Evolutionary conservation across 352 stramenopile genomes (phyloP).

Genomic region (Globisporangium spinosum): DNA sequence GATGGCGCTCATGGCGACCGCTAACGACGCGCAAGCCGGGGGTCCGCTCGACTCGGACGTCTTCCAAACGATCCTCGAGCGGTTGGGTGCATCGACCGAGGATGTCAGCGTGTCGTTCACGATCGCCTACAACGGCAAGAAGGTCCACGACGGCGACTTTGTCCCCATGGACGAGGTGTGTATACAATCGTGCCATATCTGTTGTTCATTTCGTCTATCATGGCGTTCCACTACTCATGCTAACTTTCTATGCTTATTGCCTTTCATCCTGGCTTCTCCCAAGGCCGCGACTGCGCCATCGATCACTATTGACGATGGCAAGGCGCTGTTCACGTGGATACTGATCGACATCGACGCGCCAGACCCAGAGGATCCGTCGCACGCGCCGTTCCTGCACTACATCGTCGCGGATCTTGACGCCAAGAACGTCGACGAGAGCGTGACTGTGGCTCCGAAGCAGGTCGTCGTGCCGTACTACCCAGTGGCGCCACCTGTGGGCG

Average conservation of each 20-base stretch:
- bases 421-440: too few relatives aligned
- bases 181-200: background rate
- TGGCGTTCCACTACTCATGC: background rate
- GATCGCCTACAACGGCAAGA: slow-evolving; percentile 25
- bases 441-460: background rate
- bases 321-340: slow-evolving; percentile 49
- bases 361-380: slow-evolving; percentile 38
- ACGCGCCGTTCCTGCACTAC: slow-evolving; percentile 71
- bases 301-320: slow-evolving; percentile 25
- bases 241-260: background rate
- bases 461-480: slow-evolving; percentile 59
- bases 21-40: background rate
- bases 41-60: slow-evolving; percentile 12
- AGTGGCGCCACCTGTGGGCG: slow-evolving; percentile 44
- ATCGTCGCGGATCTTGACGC: slow-evolving; percentile 38
- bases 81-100: slow-evolving; percentile 3
- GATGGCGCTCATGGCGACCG: slow-evolving; percentile 5
- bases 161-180: slow-evolving; percentile 36
- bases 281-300: slow-evolving; percentile 23
- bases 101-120: slow-evolving; percentile 15
- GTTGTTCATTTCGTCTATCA: background rate
- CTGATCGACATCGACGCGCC: slow-evolving; percentile 73
- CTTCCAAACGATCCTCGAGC: slow-evolving; percentile 14
- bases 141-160: slow-evolving; percentile 24
- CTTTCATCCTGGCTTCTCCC: background rate